phyloP scores from a whole-genome alignment of 768 basidiomycete genomes.

The Phanerochaete carnosa region DNA sequence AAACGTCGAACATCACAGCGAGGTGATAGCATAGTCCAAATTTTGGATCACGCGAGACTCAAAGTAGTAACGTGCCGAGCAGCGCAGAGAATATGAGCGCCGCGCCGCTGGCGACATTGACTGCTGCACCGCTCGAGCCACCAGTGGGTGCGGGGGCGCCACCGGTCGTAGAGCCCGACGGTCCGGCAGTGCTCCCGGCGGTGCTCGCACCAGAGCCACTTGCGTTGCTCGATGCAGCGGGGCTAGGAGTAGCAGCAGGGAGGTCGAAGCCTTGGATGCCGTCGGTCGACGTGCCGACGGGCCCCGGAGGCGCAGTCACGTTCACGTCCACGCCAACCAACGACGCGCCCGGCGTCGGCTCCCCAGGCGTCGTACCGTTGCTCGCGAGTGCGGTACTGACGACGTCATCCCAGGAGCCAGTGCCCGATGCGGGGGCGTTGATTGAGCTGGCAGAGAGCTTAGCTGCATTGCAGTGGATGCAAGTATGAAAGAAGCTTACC shows the following conservation, averaged over 20 bases:
- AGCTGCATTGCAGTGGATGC: not conserved
- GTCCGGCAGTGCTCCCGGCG: not conserved
- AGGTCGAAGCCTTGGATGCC: not conserved
- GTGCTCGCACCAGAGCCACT: not conserved
- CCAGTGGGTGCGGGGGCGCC: not conserved
- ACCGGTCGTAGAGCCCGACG: not conserved
- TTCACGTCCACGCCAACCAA: slow-evolving; percentile 47
- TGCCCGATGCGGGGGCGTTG: slow-evolving; percentile 45
- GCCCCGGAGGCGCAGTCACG: slow-evolving; percentile 42
- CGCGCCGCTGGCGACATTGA: not conserved
- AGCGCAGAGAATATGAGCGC: not conserved
- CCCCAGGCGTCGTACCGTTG: slow-evolving; percentile 16
- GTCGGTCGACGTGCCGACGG: slow-evolving; percentile 17
- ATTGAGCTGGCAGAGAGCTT: too few relatives aligned
- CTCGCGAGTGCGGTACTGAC: slow-evolving; percentile 27
- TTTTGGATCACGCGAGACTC: too few relatives aligned
- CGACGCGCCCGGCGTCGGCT: slow-evolving; percentile 31
- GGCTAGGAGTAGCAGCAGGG: not conserved
- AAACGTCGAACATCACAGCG: too few relatives aligned
- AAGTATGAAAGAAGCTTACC: slow-evolving; percentile 13
- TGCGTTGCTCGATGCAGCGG: not conserved
- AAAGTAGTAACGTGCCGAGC: not conserved
- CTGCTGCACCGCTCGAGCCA: not conserved
- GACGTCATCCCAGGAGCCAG: slow-evolving; percentile 39
- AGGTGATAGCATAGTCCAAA: too few relatives aligned